Conservation (phyloP, 352 stramenopile genomes). For the Pythium rhizo-oryzae region DNA sequence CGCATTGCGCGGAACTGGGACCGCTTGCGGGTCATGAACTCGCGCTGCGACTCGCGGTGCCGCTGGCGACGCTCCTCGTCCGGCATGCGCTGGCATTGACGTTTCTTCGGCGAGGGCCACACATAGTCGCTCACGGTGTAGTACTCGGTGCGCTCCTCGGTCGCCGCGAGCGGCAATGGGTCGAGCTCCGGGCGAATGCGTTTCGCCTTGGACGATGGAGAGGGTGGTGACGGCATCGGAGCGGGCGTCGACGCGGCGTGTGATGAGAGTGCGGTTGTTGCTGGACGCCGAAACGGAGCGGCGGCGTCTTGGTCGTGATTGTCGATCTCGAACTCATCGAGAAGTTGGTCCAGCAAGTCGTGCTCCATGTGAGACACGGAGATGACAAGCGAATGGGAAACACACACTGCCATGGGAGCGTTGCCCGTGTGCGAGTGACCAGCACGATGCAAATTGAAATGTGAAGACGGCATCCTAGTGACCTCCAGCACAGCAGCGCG, state of each 20-base stretch:
- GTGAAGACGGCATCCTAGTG: neutral
- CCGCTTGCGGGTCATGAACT: constrained; percentile 32
- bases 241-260: neutral
- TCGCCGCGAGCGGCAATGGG: constrained; percentile 12
- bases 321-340: constrained; percentile 21
- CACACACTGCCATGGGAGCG: constrained; percentile 11
- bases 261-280: neutral
- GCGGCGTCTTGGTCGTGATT: constrained; percentile 4
- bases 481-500: neutral
- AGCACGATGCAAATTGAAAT: neutral
- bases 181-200: constrained; percentile 21
- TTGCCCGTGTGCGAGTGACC: neutral
- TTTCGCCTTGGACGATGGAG: constrained; percentile 2
- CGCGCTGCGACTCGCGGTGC: constrained; percentile 27
- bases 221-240: neutral
- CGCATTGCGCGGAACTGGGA: constrained; percentile 24
- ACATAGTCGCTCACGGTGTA: constrained; percentile 30
- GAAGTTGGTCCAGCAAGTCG: constrained; percentile 15
- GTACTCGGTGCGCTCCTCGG: constrained; percentile 22
- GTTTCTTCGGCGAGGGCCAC: constrained; percentile 25
- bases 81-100: constrained; percentile 22
- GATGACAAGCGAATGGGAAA: constrained; percentile 4
- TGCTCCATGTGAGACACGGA: constrained; percentile 21
- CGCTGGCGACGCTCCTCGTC: constrained; percentile 27
- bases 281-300: neutral